These are phyloP conservation scores for Taxawa tesnikishii DNA, from an alignment of 2,329 filamentous ascomycete species.

Conservation along the genomic window DNA sequence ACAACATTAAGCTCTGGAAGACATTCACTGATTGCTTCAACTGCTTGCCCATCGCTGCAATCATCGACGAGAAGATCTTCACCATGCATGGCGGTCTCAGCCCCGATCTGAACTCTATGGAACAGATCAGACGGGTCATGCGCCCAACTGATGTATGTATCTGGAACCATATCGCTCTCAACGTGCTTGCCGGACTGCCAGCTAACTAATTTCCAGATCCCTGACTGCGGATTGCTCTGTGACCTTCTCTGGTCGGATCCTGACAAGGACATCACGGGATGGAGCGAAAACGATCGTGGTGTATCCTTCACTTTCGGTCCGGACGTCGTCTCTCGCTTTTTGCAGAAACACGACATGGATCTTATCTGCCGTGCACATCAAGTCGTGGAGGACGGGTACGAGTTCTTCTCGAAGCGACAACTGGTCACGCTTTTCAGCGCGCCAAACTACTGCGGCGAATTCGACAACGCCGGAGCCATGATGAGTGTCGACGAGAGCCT, in stretches of 20 bases:
- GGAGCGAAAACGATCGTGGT: slow-evolving; percentile 97
- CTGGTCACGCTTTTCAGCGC: slow-evolving; percentile 95
- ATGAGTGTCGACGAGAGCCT: slow-evolving; percentile 99
- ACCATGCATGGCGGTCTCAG: slow-evolving; percentile 98
- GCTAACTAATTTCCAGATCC: slow-evolving; percentile 54
- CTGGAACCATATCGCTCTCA: slow-evolving; percentile 12
- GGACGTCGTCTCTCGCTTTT: slow-evolving; percentile 90
- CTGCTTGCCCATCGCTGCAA: slow-evolving; percentile 92
- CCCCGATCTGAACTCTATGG: slow-evolving; percentile 97
- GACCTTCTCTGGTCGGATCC: slow-evolving; percentile 98
- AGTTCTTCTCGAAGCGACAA: slow-evolving; percentile 98
- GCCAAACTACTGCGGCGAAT: slow-evolving; percentile 98
- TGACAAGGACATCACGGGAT: slow-evolving; percentile 97
- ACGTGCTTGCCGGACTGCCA: no score
- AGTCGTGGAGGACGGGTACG: slow-evolving; percentile 97
- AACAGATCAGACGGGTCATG: slow-evolving; percentile 98
- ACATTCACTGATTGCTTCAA: slow-evolving; percentile 99
- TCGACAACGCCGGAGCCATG: slow-evolving; percentile 98
- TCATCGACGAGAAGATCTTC: slow-evolving; percentile 99
- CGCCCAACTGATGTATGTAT: slow-evolving; percentile 88
- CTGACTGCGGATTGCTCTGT: slow-evolving; percentile 92
- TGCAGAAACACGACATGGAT: slow-evolving; percentile 99
- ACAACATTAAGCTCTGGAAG: slow-evolving; percentile 99
- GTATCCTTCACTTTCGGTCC: slow-evolving; percentile 98
- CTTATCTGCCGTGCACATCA: slow-evolving; percentile 97